Evolutionary conservation across 2,329 filamentous ascomycete genomes (phyloP).

Genomic region (Teratosphaeriaceae sp.): DNA sequence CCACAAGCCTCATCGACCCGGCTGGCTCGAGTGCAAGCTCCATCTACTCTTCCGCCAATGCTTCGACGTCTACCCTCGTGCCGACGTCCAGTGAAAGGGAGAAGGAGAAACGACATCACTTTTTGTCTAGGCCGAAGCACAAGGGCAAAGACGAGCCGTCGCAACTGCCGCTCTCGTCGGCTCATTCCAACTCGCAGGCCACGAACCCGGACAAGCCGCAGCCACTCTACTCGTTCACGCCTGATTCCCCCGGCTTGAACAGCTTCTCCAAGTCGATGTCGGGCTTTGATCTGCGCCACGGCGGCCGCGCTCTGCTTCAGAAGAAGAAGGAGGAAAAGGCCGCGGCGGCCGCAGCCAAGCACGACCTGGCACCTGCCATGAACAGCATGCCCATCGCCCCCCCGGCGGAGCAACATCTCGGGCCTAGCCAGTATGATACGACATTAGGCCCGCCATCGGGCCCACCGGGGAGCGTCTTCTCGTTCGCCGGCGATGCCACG

Average conservation of each 20-base stretch:
- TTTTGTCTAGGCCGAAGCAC: constrained; percentile 71
- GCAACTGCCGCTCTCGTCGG: constrained; percentile 65
- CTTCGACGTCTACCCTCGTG: constrained; percentile 70
- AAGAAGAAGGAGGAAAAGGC: constrained; percentile 56
- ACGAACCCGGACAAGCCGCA: constrained; percentile 68
- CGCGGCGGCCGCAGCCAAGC: constrained; percentile 30
- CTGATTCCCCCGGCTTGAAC: constrained; percentile 62
- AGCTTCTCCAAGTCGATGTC: constrained; percentile 78
- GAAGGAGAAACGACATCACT: constrained; percentile 73
- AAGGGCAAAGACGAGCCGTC: constrained; percentile 63
- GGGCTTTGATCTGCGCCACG: constrained; percentile 70
- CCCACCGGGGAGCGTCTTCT: constrained; percentile 23
- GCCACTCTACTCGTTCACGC: constrained; percentile 74
- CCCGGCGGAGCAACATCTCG: constrained; percentile 20
- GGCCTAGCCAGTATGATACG: constrained; percentile 20
- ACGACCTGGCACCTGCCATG: constrained; percentile 25
- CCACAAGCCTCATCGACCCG: constrained; percentile 60
- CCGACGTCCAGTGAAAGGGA: constrained; percentile 53
- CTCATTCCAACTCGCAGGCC: constrained; percentile 68
- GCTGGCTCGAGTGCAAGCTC: constrained; percentile 49
- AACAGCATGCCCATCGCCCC: constrained; percentile 24
- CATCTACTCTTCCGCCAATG: constrained; percentile 69
- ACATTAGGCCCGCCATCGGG: constrained; percentile 24
- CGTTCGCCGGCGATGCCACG: constrained; percentile 25
- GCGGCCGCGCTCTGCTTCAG: constrained; percentile 67